Conservation (phyloP, 2,329 filamentous ascomycete genomes). For the Emydomyces testavorans region DNA sequence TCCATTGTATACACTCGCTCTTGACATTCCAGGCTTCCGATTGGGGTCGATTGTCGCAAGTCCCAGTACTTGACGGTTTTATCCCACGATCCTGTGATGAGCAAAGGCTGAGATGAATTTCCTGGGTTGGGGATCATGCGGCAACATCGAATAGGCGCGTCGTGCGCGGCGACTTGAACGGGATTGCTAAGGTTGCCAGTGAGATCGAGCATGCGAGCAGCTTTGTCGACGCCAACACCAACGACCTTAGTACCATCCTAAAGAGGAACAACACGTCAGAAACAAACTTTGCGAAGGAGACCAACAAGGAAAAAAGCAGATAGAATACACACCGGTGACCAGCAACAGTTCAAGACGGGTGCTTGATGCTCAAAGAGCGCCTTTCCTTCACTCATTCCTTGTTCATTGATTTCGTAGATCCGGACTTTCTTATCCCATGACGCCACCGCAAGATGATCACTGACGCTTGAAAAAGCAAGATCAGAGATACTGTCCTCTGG, state of each 20-base stretch:
- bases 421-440: conserved; percentile 98
- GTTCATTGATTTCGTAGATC: conserved; percentile 78
- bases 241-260: conserved; percentile 85
- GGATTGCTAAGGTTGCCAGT: conserved; percentile 42
- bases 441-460: conserved; percentile 74
- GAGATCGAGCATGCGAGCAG: conserved; percentile 77
- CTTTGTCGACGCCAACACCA: conserved; percentile 82
- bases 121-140: conserved; percentile 59
- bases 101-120: conserved; percentile 51
- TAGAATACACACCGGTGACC: conserved; percentile 61
- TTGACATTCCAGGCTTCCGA: conserved; percentile 38
- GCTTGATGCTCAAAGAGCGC: conserved; percentile 76
- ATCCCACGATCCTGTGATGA: conserved; percentile 69
- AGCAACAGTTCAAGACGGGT: conserved; percentile 73
- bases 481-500: conserved; percentile 86
- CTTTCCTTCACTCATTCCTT: conserved; percentile 71
- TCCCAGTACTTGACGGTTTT: conserved; percentile 49
- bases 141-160: conserved; percentile 66
- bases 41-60: conserved; percentile 38
- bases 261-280: conserved; percentile 7
- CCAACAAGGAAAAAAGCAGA: conserved; percentile 6
- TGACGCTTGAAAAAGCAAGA: conserved; percentile 64
- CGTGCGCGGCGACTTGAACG: conserved; percentile 69
- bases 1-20: conserved; percentile 74
- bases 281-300: background rate